Evolutionary conservation across 2,329 filamentous ascomycete species (phyloP).

Genomic region (Dothideomycetes sp.): DNA sequence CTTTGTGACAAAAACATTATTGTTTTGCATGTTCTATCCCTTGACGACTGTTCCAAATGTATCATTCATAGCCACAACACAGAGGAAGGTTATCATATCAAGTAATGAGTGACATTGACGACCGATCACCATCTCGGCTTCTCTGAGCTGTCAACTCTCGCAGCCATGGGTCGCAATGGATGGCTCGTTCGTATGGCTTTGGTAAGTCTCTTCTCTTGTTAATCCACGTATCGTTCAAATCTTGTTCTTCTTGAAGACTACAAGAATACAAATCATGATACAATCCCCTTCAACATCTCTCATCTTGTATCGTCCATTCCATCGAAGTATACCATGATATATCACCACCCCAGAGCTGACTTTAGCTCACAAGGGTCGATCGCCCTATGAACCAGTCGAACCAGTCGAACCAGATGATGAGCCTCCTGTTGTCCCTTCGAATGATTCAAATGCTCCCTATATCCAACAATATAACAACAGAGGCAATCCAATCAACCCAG

Average conservation of each 20-base stretch:
- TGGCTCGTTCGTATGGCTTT: conserved; percentile 26
- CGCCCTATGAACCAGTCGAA: conserved; percentile 26
- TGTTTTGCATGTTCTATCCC: no score
- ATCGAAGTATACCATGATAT: background rate
- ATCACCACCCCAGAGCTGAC: background rate
- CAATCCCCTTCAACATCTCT: no score
- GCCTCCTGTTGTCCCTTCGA: conserved; percentile 15
- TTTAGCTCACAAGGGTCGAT: conserved; percentile 28
- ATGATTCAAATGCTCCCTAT: conserved; percentile 15
- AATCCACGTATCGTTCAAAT: background rate
- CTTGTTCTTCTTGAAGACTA: background rate
- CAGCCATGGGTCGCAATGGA: conserved; percentile 25
- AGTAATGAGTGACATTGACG: no score
- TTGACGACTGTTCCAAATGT: no score
- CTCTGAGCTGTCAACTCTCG: background rate
- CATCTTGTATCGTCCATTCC: no score
- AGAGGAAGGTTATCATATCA: no score
- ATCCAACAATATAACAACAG: conserved; percentile 36
- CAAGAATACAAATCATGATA: background rate
- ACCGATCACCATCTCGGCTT: no score
- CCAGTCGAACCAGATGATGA: background rate
- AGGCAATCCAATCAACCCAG: conserved; percentile 35
- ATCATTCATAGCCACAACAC: no score
- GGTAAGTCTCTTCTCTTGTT: conserved; percentile 10
- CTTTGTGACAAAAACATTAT: no score